These are phyloP conservation scores for Rheum nobile DNA, from an alignment of 148 eudicot genomes.

Conservation along the genomic window DNA sequence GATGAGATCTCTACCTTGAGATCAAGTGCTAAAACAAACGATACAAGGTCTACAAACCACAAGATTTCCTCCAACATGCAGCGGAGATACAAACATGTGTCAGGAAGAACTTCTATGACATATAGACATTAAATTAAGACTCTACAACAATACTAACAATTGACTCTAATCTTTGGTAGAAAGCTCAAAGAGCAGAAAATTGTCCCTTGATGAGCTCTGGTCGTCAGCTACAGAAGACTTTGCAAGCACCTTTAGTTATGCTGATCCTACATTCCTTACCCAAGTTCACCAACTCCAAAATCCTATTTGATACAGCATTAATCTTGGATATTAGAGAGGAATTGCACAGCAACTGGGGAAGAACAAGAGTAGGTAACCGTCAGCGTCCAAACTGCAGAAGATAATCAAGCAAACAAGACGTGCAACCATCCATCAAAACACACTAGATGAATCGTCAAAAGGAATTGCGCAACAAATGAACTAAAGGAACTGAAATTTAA, in stretches of 20 bases:
- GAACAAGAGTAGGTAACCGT: neutral
- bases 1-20: no score
- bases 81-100: neutral
- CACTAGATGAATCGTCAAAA: no score
- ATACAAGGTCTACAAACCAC: neutral
- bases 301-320: neutral
- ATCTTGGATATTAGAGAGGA: neutral
- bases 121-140: neutral
- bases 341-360: neutral
- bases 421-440: neutral
- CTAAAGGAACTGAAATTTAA: no score
- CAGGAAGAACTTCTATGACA: neutral
- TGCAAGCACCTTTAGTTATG: neutral
- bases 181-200: neutral
- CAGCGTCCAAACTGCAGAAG: neutral
- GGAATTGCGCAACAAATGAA: no score
- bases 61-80: neutral
- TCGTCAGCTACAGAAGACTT: neutral
- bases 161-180: neutral
- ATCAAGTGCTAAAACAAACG: no score
- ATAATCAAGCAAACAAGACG: no score
- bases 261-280: neutral
- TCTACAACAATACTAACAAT: neutral
- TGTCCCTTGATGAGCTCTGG: neutral
- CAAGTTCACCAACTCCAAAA: neutral